Evolutionary conservation across 768 basidiomycete species (phyloP), one percentile per base, ranked within the genome.

Genomic region (Leccinellum rugosiceps): DNA sequence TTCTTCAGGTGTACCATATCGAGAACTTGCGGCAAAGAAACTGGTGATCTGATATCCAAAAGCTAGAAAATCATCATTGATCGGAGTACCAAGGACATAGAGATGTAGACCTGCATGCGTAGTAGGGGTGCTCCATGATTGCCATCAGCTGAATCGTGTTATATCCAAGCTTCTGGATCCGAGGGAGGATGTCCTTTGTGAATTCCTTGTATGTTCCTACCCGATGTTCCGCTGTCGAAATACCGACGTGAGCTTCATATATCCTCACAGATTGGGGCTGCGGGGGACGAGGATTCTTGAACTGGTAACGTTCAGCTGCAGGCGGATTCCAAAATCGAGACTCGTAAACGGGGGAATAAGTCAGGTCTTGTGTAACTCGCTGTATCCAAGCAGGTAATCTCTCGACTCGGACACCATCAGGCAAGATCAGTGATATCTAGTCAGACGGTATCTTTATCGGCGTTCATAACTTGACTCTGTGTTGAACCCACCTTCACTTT

Each of bases 301-400:
- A 96, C 28, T 78, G 76, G 77, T 98, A 97, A 49, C 68, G 76
- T 61, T 91, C 76, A 25, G 80, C 75, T 41, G 76, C 67, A 19
- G 92, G 87, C 1, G 97, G 97, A 71, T 98, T 98, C 97, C 97
- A 99, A 75, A 99, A 97, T n/a, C 92, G 86, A 19, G 93, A 92
- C 59, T 99, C 97, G 72, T 96, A 99, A 6, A 91, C 82, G 14
- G 94, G 91, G 17, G 97, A 98, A 44, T 92, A 84, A 49, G 75
- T 70, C 56, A 98, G 76, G 70, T 99, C 94, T 71, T 99, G 97
- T 5, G 96, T 98, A 59, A 98, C 96, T 59, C 96, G 91, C 56
- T 75, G 86, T 66, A 93, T 94, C 97, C 96, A 99, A 4, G 90
- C 86, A 4, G 97, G 96, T 41, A 98, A 70, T 38, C 95, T 86